Evolutionary conservation across 2,329 filamentous ascomycete genomes (phyloP).

Genomic region (Xylariaceae sp.): DNA sequence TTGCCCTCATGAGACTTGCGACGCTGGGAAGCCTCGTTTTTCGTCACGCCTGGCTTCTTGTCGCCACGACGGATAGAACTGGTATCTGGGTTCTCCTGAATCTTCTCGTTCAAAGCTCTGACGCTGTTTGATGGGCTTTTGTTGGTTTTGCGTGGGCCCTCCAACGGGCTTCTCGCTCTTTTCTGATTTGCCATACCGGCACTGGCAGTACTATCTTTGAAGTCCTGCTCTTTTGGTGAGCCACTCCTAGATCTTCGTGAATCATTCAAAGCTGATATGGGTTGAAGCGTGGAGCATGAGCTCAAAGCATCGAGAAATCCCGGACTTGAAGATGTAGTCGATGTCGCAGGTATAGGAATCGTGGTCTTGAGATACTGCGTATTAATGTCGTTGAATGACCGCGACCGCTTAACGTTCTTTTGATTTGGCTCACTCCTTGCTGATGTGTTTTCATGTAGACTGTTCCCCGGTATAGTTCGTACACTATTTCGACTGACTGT

Average conservation of each 20-base stretch:
- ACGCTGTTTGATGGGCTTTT: constrained; percentile 25
- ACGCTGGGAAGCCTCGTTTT: constrained; percentile 45
- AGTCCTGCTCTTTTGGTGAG: constrained; percentile 23
- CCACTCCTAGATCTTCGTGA: constrained; percentile 13
- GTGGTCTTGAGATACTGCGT: too few species aligned
- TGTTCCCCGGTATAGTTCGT: constrained; percentile 37
- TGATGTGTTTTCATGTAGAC: constrained; percentile 24
- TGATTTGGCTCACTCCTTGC: constrained; percentile 26
- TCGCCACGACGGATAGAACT: constrained; percentile 32
- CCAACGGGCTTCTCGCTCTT: constrained; percentile 37
- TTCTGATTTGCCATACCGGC: constrained; percentile 44
- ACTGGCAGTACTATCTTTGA: constrained; percentile 23
- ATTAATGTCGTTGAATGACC: too few species aligned
- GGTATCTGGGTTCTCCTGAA: constrained; percentile 30
- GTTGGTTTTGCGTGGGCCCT: constrained; percentile 17
- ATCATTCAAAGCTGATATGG: constrained; percentile 16
- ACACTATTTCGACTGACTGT: constrained; percentile 50
- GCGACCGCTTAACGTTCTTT: constrained; percentile 9
- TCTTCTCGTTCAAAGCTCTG: constrained; percentile 29
- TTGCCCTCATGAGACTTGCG: constrained; percentile 40
- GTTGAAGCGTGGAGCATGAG: constrained; percentile 4
- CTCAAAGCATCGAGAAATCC: constrained; percentile 3
- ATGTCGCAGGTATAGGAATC: constrained; percentile 28
- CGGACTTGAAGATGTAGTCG: constrained; percentile 19
- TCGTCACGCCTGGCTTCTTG: constrained; percentile 46